Percentiles rank a stretch among this genome's conserved stretches.
Conservation (phyloP, 2,329 filamentous ascomycete genomes). For the Botrytis aclada region DNA sequence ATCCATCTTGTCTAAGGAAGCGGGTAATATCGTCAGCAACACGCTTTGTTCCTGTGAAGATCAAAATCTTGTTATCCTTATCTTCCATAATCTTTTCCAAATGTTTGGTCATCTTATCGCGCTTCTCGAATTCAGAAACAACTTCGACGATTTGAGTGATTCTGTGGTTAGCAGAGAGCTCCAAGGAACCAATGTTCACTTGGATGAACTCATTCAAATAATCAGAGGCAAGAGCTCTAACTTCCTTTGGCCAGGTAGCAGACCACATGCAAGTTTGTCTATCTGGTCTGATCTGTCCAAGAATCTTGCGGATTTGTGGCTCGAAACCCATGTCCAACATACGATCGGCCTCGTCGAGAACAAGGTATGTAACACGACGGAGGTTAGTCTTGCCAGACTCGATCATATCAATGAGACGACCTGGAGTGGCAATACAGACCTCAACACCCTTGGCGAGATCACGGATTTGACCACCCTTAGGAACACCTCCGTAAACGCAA, state of each 20-base stretch:
- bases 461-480: constrained; percentile 94
- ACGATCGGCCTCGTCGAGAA: constrained; percentile 97
- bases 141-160: constrained; percentile 98
- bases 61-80: constrained; percentile 89
- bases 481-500: constrained; percentile 98
- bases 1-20: constrained; percentile 95
- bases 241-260: constrained; percentile 98
- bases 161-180: constrained; percentile 93
- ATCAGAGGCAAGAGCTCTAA: constrained; percentile 84
- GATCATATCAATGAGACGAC: constrained; percentile 97
- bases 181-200: constrained; percentile 97
- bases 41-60: constrained; percentile 92
- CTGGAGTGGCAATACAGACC: constrained; percentile 96
- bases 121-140: constrained; percentile 94
- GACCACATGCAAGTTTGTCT: constrained; percentile 99
- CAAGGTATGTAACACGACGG: constrained; percentile 94
- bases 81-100: constrained; percentile 97
- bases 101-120: constrained; percentile 94
- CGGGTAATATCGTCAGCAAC: constrained; percentile 97
- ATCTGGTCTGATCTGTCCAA: constrained; percentile 94
- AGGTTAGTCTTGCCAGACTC: constrained; percentile 98
- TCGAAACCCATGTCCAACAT: constrained; percentile 99
- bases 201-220: constrained; percentile 96
- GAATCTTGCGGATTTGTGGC: constrained; percentile 98
- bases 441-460: constrained; percentile 94